A percentile compares a stretch with the other conserved stretches of the same genome.
These are phyloP conservation scores for Talaromyces funiculosus DNA, from an alignment of 2,329 filamentous ascomycete species.

Conservation along the genomic window DNA sequence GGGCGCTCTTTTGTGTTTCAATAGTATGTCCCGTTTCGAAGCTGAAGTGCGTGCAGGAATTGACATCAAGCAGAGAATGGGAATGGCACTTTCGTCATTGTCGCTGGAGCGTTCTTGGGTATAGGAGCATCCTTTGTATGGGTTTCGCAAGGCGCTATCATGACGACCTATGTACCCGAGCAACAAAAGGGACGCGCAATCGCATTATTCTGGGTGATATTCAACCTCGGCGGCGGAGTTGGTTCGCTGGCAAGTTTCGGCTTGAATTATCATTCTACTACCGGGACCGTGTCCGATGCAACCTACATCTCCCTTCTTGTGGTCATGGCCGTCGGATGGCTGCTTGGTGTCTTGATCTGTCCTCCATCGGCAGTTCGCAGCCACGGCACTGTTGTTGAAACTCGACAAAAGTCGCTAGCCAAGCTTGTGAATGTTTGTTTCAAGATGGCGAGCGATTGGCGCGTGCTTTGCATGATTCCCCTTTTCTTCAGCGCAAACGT, in stretches of 20 bases:
- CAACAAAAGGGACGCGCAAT: constrained; percentile 31
- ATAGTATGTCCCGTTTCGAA: constrained; percentile 16
- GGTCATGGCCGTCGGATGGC: constrained; percentile 47
- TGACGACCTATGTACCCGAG: constrained; percentile 44
- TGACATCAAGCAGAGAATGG: background rate
- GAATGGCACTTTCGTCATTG: constrained; percentile 35
- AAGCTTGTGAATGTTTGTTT: constrained; percentile 16
- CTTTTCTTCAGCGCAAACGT: constrained; percentile 52
- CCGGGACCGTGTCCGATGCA: constrained; percentile 44
- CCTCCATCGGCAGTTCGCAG: constrained; percentile 41
- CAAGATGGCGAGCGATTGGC: constrained; percentile 38
- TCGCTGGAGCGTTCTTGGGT: constrained; percentile 41
- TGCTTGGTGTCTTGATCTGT: constrained; percentile 45
- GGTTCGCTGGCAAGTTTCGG: constrained; percentile 43
- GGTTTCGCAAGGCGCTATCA: constrained; percentile 41
- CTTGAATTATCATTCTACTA: constrained; percentile 38
- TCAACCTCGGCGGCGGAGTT: constrained; percentile 43
- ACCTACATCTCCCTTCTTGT: constrained; percentile 49
- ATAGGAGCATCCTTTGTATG: constrained; percentile 35
- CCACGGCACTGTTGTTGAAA: constrained; percentile 22
- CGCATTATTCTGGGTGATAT: constrained; percentile 41
- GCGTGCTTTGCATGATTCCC: constrained; percentile 46
- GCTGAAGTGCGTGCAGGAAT: background rate
- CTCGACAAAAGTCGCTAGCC: background rate
- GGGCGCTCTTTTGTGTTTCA: constrained; percentile 30